Conservation (phyloP, 2,329 filamentous ascomycete species). For the Alternaria atra region DNA sequence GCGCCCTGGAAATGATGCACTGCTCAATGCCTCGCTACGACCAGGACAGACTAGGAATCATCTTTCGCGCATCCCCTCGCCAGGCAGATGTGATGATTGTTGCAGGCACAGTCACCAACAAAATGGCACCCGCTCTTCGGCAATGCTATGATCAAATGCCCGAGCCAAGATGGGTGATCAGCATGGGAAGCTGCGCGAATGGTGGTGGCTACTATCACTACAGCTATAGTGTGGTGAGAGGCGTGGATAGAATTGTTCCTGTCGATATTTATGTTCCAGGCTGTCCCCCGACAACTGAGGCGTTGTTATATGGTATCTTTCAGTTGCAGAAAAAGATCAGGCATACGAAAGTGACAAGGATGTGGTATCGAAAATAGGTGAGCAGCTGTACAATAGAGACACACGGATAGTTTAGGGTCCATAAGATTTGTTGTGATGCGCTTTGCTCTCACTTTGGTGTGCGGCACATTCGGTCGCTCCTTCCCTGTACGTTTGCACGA, state of each 20-base stretch:
- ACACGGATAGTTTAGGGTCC: too few relatives aligned
- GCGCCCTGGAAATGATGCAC: slow-evolving; percentile 94
- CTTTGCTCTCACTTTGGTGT: background rate
- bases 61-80: slow-evolving; percentile 87
- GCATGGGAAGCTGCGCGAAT: slow-evolving; percentile 86
- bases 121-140: slow-evolving; percentile 90
- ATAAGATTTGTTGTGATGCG: rapidly evolving
- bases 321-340: slow-evolving; percentile 83
- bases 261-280: slow-evolving; percentile 85
- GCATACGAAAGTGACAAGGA: slow-evolving; percentile 62
- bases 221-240: slow-evolving; percentile 79
- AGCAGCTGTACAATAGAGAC: background rate
- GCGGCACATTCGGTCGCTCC: background rate
- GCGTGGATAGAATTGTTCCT: slow-evolving; percentile 79
- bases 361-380: slow-evolving; percentile 65
- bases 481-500: too few relatives aligned
- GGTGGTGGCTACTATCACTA: slow-evolving; percentile 89
- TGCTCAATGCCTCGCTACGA: slow-evolving; percentile 88
- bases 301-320: slow-evolving; percentile 71
- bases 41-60: slow-evolving; percentile 87
- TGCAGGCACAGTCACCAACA: slow-evolving; percentile 90
- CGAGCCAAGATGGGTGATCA: slow-evolving; percentile 85
- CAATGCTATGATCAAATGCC: slow-evolving; percentile 97
- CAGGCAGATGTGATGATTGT: slow-evolving; percentile 96
- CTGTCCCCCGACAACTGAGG: slow-evolving; percentile 68